These are phyloP conservation scores for Mycocentrospora acerina DNA, from an alignment of 2,329 filamentous ascomycete species.

Conservation along the genomic window DNA sequence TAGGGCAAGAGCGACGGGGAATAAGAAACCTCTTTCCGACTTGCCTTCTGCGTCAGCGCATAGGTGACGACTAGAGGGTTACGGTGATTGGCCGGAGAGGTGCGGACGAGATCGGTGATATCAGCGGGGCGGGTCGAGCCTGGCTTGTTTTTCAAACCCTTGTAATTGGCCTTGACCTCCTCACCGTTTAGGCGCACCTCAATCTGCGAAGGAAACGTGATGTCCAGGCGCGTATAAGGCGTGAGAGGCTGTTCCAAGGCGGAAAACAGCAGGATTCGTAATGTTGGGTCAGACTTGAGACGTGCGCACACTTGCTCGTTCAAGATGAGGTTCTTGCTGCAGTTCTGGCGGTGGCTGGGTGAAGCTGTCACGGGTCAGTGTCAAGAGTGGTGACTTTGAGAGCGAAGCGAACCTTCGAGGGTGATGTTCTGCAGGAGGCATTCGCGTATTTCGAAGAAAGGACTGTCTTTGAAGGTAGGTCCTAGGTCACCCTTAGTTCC, in stretches of 20 bases:
- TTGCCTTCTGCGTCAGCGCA: conserved; percentile 83
- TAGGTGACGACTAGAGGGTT: conserved; percentile 88
- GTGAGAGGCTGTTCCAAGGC: conserved; percentile 57
- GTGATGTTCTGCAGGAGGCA: conserved; percentile 65
- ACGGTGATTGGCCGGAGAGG: conserved; percentile 65
- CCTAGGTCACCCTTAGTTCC: conserved; percentile 33
- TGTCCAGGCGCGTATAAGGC: conserved; percentile 55
- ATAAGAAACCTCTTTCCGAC: conserved; percentile 38
- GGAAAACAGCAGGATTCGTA: conserved; percentile 82
- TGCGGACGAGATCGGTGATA: conserved; percentile 74
- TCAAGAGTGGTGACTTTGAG: conserved; percentile 10
- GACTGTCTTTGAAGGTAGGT: conserved; percentile 69
- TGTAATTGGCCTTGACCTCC: conserved; percentile 88
- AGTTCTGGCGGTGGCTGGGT: conserved; percentile 60
- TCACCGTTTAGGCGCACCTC: conserved; percentile 88
- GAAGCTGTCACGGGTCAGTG: conserved; percentile 49
- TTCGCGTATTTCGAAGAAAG: conserved; percentile 75
- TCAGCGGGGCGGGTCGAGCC: conserved; percentile 93
- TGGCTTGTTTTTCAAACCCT: conserved; percentile 93
- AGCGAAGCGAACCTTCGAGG: conserved; percentile 73
- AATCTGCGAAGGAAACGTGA: conserved; percentile 88
- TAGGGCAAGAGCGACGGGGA: conserved; percentile 2
- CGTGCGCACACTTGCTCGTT: conserved; percentile 56
- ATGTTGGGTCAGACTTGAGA: conserved; percentile 61
- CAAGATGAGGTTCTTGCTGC: conserved; percentile 60